A percentile compares a stretch with the other conserved stretches of the same genome.
Evolutionary conservation across 1,284 basidiomycete genomes (phyloP).

Genomic region (Pascua guehoae): DNA sequence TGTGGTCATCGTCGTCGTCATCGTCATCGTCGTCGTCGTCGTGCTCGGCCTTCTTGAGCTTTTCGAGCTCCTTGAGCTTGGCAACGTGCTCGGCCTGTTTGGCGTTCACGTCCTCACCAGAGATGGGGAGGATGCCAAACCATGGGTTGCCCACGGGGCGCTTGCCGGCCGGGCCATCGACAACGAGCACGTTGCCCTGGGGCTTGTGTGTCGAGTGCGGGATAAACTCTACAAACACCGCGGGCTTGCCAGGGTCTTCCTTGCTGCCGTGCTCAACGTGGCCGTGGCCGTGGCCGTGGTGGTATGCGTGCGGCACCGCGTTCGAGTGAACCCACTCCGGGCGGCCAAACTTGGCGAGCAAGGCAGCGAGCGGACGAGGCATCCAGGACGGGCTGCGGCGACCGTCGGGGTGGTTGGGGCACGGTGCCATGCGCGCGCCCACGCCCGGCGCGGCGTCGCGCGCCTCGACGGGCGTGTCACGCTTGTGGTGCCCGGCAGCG

Average conservation of each 20-base stretch:
- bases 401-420: neutral
- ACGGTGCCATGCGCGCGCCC: conserved; percentile 1
- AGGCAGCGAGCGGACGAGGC: neutral
- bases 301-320: no score
- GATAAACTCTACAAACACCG: no score
- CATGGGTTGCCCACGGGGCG: no score
- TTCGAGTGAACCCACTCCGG: no score
- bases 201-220: no score
- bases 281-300: no score
- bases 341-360: no score
- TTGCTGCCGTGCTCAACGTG: no score
- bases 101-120: neutral
- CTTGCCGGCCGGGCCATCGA: no score
- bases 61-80: no score
- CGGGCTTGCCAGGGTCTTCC: no score
- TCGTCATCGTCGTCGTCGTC: neutral
- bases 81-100: neutral
- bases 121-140: neutral
- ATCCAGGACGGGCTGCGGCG: neutral
- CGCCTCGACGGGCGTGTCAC: neutral
- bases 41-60: neutral
- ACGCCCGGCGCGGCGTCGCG: conserved; percentile 5
- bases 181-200: no score
- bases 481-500: neutral
- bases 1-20: conserved; percentile 1